Conservation (phyloP, 352 stramenopile species). For the Pythium myriotylum region DNA sequence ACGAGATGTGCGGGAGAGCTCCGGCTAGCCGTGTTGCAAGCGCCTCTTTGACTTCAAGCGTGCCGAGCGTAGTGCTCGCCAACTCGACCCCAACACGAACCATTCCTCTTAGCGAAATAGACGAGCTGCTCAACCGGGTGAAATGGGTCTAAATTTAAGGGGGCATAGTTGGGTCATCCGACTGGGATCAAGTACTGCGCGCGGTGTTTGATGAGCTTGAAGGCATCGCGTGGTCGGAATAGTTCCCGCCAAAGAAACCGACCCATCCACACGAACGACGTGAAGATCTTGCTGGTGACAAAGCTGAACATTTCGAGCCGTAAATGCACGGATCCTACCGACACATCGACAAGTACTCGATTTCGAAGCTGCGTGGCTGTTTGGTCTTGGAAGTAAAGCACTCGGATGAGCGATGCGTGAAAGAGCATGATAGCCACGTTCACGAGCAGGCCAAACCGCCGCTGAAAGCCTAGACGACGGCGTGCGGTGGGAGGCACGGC, state of each 20-base stretch:
- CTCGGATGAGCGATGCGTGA: constrained; percentile 13
- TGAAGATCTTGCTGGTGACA: constrained; percentile 23
- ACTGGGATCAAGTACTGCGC: constrained; percentile 19
- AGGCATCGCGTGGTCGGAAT: constrained; percentile 8
- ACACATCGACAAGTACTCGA: constrained; percentile 15
- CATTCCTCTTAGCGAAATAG: background rate
- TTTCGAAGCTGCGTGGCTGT: background rate
- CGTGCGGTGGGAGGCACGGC: constrained; percentile 6
- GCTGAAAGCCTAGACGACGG: constrained; percentile 10
- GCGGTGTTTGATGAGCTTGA: constrained; percentile 25
- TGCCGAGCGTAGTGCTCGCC: background rate
- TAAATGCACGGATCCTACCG: constrained; percentile 1
- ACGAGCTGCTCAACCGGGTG: background rate
- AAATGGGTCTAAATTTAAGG: background rate
- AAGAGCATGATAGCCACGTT: constrained; percentile 15
- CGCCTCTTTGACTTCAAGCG: constrained; percentile 2
- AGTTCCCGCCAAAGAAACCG: constrained; percentile 23
- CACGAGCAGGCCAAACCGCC: constrained; percentile 3
- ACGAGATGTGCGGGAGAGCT: background rate
- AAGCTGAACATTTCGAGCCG: constrained; percentile 27
- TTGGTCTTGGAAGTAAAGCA: constrained; percentile 10
- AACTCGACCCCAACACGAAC: constrained; percentile 1
- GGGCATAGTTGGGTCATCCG: background rate
- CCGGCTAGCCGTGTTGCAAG: background rate
- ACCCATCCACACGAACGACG: constrained; percentile 18